phyloP scores from a whole-genome alignment of 2,329 filamentous ascomycete species.

The Grosmannia penicillata region DNA sequence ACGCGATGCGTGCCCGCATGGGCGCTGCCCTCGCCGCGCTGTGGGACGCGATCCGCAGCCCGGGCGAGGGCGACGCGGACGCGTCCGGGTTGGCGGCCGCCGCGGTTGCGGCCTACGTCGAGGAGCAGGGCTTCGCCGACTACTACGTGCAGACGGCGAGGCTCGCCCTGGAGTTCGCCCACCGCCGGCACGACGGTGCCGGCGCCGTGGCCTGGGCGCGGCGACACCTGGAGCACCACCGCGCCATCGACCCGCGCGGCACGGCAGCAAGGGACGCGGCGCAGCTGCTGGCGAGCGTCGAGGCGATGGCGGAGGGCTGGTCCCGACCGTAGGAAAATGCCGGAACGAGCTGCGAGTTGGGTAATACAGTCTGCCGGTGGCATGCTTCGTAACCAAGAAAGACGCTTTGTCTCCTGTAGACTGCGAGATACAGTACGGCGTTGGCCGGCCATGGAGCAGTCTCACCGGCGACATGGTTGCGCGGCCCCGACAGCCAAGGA shows the following conservation, averaged over 20 bases:
- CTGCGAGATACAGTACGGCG: too few species aligned
- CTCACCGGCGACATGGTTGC: too few species aligned
- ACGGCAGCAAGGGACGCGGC: neutral
- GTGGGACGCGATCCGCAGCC: neutral
- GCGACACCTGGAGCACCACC: slow-evolving; percentile 2
- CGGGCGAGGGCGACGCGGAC: neutral
- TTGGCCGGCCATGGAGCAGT: too few species aligned
- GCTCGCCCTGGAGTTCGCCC: slow-evolving; percentile 7
- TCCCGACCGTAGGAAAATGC: neutral
- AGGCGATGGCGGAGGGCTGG: neutral
- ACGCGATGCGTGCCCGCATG: slow-evolving; percentile 5
- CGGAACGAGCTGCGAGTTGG: neutral
- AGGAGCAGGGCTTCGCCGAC: slow-evolving; percentile 8
- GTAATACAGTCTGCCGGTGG: neutral
- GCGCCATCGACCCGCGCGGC: neutral
- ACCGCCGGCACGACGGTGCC: neutral
- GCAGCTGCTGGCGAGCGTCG: slow-evolving; percentile 1
- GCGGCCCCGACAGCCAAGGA: too few species aligned
- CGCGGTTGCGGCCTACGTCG: slow-evolving; percentile 17
- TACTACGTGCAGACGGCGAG: slow-evolving; percentile 10
- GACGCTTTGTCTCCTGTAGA: too few species aligned
- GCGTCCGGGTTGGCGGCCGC: neutral
- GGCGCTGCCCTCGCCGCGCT: slow-evolving; percentile 3
- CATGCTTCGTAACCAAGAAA: too few species aligned
- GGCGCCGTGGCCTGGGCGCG: neutral